Evolutionary conservation across 2,329 filamentous ascomycete species (phyloP), one percentile per base, ranked within the genome.

Genomic region (Epichloe uncinata): DNA sequence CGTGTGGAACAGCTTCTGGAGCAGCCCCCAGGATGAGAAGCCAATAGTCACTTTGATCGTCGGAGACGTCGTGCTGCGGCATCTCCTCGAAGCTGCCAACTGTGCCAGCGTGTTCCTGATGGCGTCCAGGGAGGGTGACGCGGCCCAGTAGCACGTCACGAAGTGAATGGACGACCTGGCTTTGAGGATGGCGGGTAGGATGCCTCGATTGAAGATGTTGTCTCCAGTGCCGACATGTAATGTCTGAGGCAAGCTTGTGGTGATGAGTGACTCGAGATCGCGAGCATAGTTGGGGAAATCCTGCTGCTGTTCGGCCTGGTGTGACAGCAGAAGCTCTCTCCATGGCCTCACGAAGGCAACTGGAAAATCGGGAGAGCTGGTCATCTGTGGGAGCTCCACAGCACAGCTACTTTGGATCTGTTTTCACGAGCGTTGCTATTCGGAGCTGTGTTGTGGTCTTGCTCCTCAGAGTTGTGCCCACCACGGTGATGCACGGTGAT

Each of bases 61-160:
- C 30, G 54, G 63, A 52, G 51, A 57, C 47, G 52, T 36, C 16
- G 57, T 55, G 26, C 56, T 48, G 13, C 47, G 26, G n/a, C 56
- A 51, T 55, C 59, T 63, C 44, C 57, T 66, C 48, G 56, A 69
- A 26, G 38, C 66, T 1, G 84, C 85, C 8, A 93, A 72, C 47
- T 69, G 69, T 13, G 72, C 64, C 1, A 93, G 72, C 0, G 79
- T 70, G 4, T 75, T 67, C 38, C 69, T 72, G 12, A 93, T 68
- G 0, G 73, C 73, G 4, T 74, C 67, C 16, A 82, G 70, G 0
- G 80, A 82, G 1, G 73, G 65, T 0, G 85, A 90, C 0, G 70
- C 69, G 0, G 86, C 81, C 85, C 86, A 90, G 66, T 90, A 93
- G 64, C 87, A 91, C 8, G 87, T 91, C 6, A 89, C 84, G 41